Conservation (phyloP, 305 asterid species). For the Solanum chacoense region DNA sequence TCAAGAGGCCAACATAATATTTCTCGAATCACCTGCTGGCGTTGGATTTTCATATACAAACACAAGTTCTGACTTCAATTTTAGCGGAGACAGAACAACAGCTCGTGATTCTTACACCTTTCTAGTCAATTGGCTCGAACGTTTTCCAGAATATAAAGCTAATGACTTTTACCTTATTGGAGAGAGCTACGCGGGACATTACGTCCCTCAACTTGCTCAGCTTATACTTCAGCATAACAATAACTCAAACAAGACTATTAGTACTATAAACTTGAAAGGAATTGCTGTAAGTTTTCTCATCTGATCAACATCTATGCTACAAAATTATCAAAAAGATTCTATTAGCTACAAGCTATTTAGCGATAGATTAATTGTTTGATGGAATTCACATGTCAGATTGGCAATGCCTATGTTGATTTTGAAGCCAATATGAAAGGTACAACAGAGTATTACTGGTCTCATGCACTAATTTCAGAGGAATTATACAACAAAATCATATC, state of each 20-base stretch:
- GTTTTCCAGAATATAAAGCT: constrained; percentile 54
- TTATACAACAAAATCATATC: constrained; percentile 8
- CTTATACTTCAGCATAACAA: constrained; percentile 31
- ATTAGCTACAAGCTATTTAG: neutral
- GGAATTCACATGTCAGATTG: constrained; percentile 15
- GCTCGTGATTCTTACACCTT: constrained; percentile 50
- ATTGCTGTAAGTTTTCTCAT: constrained; percentile 27
- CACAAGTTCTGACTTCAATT: constrained; percentile 27
- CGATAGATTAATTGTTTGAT: neutral
- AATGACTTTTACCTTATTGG: constrained; percentile 48
- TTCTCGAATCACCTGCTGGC: constrained; percentile 63
- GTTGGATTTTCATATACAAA: constrained; percentile 74
- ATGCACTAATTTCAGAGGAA: constrained; percentile 33
- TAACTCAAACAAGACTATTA: constrained; percentile 10
- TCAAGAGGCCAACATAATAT: constrained; percentile 56
- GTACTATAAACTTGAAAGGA: constrained; percentile 45
- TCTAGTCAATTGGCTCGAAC: constrained; percentile 46
- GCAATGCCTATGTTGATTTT: constrained; percentile 29
- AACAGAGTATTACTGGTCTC: constrained; percentile 26
- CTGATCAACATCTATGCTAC: neutral
- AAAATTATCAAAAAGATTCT: neutral
- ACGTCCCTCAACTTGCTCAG: constrained; percentile 49
- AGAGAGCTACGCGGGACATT: constrained; percentile 66
- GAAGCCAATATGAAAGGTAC: constrained; percentile 10
- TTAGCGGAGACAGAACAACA: constrained; percentile 36